Evolutionary conservation across 306 rosid genomes (phyloP), one percentile per base, ranked within the genome.

Genomic region (Arachis hypogaea): DNA sequence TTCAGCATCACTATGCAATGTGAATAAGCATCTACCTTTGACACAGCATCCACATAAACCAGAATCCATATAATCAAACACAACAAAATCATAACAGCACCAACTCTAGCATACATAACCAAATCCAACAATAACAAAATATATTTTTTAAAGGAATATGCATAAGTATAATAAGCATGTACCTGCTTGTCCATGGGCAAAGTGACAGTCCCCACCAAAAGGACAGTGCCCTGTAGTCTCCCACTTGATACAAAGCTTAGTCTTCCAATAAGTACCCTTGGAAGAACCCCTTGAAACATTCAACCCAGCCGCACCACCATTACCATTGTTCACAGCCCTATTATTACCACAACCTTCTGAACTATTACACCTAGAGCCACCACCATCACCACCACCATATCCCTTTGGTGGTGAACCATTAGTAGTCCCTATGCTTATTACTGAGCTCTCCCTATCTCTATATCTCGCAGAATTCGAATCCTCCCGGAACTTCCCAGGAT

Each of bases 181-280:
- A 94, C 98, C 99, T 90, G 89, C 84, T 65, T 78, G 87, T 4
- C 99, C 99, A 80, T 95, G 99, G 41, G 98, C 97, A 82, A 90
- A 95, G 86, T 90, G 97, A 68, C 99, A 95, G 22, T 88, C 86
- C 14, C 82, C 92, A 2, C 92, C 91, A 10, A 84, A 95, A 40
- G 89, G 86, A 76, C 99, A 95, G 29, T 82, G 83, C 1, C 97
- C 97, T 8, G 88, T 87, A 22, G 56, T 78, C 85, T 92, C 90
- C 90, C 90, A 95, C 75, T 86, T 90, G 75, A 68, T 78, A 77
- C 99, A 95, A 0, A 95, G 64, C 82, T 86, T 95, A 7, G 97
- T 95, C 89, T 85, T 95, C 96, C 95, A 90, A 76, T 63, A 90
- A 9, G 75, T 68, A 28, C 92, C 83, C 77, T 75, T 93, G 12